Evolutionary conservation across 257 asterid species (phyloP), one percentile per base, ranked within the genome.

Genomic region (Solanum appendiculatum): DNA sequence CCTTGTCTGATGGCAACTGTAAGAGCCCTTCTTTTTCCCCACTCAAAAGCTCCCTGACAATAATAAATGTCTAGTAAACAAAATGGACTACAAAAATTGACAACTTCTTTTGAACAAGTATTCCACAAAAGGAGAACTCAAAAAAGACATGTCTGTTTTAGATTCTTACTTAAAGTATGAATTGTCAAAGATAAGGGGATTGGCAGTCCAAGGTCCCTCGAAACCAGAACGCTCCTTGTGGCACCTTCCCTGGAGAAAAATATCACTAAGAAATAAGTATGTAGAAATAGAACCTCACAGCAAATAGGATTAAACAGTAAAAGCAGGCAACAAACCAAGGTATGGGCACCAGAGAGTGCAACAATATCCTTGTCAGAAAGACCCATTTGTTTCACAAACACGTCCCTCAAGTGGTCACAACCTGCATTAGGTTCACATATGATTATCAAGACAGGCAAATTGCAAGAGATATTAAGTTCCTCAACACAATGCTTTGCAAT

Each of bases 221-320:
- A 93, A 95, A 75, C 99, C 99, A 18, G 98, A 96, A 27, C 98
- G 94, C 39, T 96, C 98, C 92, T 93, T 91, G 93, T 96, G 99
- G 92, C 96, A 93, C 86, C 97, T 93, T 85, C 98, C 99, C 98
- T 94, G 89, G 81, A 82, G 15, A 40, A 42, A 54, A 77, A 58
- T 86, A 11, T 12, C 63, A 48, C 36, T 8, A 80, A 85, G 60
- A 66, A 40, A 14, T 36, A 20, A 36, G 37, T 6, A 31, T 11
- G 56, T 5, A 51, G 51, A 37, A 66, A 25, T 18, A n/a, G 29
- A 36, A 36, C 25, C 64, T 21, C 51, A 27, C 18, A 40, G 15
- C 82, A 33, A 54, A 78, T 21, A 51, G 37, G 10, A 56, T 73
- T 15, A 10, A 12, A 20, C 46, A 46, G 37, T 87, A 37, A 39